phyloP scores from a whole-genome alignment of 352 stramenopile species.

The Phytopythium delawarense region DNA sequence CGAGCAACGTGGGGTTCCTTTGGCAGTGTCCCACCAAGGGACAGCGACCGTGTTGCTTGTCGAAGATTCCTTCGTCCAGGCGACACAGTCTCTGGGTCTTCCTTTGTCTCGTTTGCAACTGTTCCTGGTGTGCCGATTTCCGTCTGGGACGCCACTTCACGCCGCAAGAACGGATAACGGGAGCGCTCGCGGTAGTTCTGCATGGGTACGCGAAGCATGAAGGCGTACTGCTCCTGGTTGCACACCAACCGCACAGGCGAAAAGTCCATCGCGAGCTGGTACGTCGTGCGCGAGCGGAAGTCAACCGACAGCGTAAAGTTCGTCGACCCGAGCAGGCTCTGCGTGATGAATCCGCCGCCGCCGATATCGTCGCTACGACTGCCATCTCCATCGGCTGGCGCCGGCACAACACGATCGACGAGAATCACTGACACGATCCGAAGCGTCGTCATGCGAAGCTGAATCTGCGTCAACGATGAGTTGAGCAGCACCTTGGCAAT shows the following conservation, averaged over 20 bases:
- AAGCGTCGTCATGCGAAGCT: conserved; percentile 58
- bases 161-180: conserved; percentile 35
- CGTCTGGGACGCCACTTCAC: not conserved
- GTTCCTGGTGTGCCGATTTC: not conserved
- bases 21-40: not conserved
- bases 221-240: conserved; percentile 81
- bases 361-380: conserved; percentile 20
- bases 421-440: conserved; percentile 77
- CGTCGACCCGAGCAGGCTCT: conserved; percentile 73
- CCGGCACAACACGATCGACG: conserved; percentile 27
- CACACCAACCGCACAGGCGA: conserved; percentile 71
- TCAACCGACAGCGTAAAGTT: conserved; percentile 51
- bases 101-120: not conserved
- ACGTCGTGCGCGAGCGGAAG: conserved; percentile 51
- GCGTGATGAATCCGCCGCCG: conserved; percentile 40
- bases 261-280: conserved; percentile 51
- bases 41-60: not conserved
- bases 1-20: not conserved
- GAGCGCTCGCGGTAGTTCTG: conserved; percentile 72
- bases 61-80: not conserved
- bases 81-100: not conserved
- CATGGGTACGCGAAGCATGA: conserved; percentile 66
- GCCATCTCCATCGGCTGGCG: not conserved
- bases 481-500: conserved; percentile 85
- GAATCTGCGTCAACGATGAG: conserved; percentile 66